A percentile compares a stretch with the other conserved stretches of the same genome.
Conservation (phyloP, 192 early-diverging fungal genomes). For the Mortierella alpina region DNA sequence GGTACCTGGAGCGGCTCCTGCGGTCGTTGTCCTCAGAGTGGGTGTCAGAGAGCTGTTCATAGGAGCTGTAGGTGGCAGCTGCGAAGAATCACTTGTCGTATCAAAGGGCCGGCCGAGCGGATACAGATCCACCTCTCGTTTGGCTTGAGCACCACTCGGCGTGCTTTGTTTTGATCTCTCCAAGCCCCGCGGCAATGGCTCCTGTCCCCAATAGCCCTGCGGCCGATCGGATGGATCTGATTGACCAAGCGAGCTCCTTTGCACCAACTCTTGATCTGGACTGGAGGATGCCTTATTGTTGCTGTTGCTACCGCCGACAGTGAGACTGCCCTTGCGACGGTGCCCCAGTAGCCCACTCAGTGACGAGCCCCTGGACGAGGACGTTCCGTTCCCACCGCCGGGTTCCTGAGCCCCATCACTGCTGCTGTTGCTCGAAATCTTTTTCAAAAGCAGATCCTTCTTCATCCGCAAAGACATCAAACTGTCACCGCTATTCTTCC, state of each 20-base stretch:
- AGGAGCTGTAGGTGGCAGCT: neutral
- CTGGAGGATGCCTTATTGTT: neutral
- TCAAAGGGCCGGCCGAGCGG: slow-evolving; percentile 25
- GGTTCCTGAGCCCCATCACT: slow-evolving; percentile 18
- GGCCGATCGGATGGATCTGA: neutral
- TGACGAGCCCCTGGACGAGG: neutral
- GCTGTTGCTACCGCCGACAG: neutral
- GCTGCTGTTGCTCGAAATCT: slow-evolving; percentile 25
- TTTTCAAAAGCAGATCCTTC: slow-evolving; percentile 36
- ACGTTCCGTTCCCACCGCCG: neutral
- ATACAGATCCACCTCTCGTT: slow-evolving; percentile 17
- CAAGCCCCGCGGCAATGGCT: neutral
- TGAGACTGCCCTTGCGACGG: slow-evolving; percentile 13
- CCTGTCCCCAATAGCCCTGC: neutral
- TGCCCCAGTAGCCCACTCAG: slow-evolving; percentile 11
- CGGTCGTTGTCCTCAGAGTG: too few species aligned
- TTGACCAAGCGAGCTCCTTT: neutral
- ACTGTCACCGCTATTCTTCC: slow-evolving; percentile 39
- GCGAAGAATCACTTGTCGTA: neutral
- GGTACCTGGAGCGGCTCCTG: neutral
- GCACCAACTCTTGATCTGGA: neutral
- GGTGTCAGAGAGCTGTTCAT: neutral
- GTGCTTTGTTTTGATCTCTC: slow-evolving; percentile 1
- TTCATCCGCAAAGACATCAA: slow-evolving; percentile 27
- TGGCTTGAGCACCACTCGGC: neutral